A percentile compares a stretch with the other conserved stretches of the same genome.
Evolutionary conservation across 2,329 filamentous ascomycete genomes (phyloP).

Genomic region (Exophiala aquamarina): DNA sequence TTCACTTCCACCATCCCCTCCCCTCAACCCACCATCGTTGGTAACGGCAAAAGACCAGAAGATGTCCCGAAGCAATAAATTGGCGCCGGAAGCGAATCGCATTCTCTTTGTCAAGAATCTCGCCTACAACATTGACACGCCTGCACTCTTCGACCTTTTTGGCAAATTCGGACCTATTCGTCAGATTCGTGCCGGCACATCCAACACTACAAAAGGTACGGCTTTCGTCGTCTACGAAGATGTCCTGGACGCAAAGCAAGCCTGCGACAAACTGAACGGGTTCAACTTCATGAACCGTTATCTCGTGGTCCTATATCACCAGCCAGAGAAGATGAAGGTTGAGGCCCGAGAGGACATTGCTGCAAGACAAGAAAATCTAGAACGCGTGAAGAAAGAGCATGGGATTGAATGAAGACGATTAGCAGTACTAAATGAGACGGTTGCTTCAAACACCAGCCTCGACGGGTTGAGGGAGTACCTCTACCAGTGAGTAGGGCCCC

Average conservation of each 20-base stretch:
- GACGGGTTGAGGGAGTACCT: no score
- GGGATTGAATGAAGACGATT: conserved; percentile 99
- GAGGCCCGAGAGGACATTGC: conserved; percentile 93
- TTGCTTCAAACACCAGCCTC: no score
- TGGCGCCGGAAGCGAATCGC: conserved; percentile 99
- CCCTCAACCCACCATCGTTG: no score
- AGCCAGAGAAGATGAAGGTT: conserved; percentile 70
- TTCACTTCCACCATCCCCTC: no score
- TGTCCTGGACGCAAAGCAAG: conserved; percentile 97
- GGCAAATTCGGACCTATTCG: conserved; percentile 95
- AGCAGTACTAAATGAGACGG: no score
- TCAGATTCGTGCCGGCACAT: conserved; percentile 97
- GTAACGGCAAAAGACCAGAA: no score
- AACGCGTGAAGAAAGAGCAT: conserved; percentile 95
- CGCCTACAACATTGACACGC: conserved; percentile 98
- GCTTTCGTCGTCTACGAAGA: conserved; percentile 99
- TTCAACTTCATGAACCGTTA: conserved; percentile 99
- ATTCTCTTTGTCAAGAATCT: conserved; percentile 99
- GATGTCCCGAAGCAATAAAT: conserved; percentile 56
- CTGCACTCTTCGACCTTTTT: conserved; percentile 98
- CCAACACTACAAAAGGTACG: conserved; percentile 95
- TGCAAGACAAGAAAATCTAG: conserved; percentile 92
- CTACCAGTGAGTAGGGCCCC: no score
- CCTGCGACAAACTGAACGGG: conserved; percentile 98
- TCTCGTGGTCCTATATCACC: conserved; percentile 82